Percentiles rank a stretch among this genome's conserved stretches.
phyloP scores from a whole-genome alignment of 2,329 filamentous ascomycete genomes.

The Xylaria sp. region DNA sequence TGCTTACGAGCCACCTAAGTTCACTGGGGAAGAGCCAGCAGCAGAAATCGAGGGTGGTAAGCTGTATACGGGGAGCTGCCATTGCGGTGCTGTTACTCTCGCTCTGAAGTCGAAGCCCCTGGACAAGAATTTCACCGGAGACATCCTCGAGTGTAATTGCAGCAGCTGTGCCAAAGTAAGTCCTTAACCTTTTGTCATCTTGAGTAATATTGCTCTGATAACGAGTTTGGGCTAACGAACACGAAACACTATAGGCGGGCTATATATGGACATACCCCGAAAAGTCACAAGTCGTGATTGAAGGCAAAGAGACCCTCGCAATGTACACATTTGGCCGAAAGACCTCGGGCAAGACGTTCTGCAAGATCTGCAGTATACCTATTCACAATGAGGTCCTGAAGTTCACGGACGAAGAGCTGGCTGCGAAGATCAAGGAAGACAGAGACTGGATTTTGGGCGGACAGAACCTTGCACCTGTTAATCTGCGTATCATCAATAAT shows the following conservation, averaged over 20 bases:
- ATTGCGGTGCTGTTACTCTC: slow-evolving; percentile 5
- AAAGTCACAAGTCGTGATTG: slow-evolving; percentile 4
- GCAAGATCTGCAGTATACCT: slow-evolving; percentile 3
- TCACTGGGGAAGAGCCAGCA: not conserved
- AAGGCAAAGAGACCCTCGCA: not conserved
- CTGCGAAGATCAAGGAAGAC: not conserved
- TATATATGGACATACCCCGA: slow-evolving; percentile 6
- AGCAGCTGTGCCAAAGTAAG: slow-evolving; percentile 4
- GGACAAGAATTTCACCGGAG: not conserved
- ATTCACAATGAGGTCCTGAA: not conserved
- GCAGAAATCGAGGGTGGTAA: not conserved
- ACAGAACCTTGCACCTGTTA: not conserved
- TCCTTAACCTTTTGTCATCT: too few relatives aligned
- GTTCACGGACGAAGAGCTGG: slow-evolving; percentile 7
- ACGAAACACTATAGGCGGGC: not conserved
- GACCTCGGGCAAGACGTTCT: not conserved
- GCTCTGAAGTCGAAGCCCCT: slow-evolving; percentile 11
- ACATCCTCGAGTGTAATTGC: not conserved
- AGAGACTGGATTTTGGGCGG: not conserved
- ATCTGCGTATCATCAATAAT: slow-evolving; percentile 4
- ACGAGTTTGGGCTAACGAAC: too few relatives aligned
- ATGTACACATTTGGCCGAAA: not conserved
- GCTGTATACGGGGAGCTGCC: slow-evolving; percentile 14
- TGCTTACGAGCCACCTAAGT: slow-evolving; percentile 9
- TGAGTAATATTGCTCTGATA: too few relatives aligned